phyloP scores from a whole-genome alignment of 805 yeast species.

The Ogataea sp. region DNA sequence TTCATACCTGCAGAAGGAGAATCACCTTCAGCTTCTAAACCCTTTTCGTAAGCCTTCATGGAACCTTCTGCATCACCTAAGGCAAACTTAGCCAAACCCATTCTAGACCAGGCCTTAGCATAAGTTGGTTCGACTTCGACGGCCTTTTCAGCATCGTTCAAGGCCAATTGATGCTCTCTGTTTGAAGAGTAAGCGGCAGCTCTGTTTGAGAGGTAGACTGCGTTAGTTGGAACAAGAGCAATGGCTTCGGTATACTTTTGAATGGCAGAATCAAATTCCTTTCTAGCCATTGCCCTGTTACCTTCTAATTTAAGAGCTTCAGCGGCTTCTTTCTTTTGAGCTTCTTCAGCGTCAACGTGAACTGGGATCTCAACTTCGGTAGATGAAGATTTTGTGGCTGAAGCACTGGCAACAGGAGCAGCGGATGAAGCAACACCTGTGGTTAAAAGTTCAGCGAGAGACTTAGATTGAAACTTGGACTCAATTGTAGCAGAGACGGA shows the following conservation, averaged over 20 bases:
- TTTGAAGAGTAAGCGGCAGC: constrained; percentile 92
- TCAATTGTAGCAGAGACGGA: constrained; percentile 26
- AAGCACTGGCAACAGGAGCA: constrained; percentile 11
- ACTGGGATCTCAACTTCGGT: constrained; percentile 25
- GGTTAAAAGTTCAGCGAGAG: constrained; percentile 37
- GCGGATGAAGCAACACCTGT: constrained; percentile 7
- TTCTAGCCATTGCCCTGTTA: constrained; percentile 78
- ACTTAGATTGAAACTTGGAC: constrained; percentile 37
- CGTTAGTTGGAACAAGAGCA: constrained; percentile 57
- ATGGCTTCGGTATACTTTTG: constrained; percentile 78
- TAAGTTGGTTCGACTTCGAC: constrained; percentile 69
- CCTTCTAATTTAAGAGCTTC: constrained; percentile 82
- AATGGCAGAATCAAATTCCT: constrained; percentile 64
- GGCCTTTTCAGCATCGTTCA: constrained; percentile 77
- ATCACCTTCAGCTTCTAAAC: constrained; percentile 82
- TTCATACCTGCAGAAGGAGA: constrained; percentile 82
- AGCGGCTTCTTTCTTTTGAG: constrained; percentile 63
- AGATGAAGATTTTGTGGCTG: constrained; percentile 11
- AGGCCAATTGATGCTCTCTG: constrained; percentile 67
- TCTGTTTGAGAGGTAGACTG: constrained; percentile 84
- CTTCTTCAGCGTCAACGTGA: constrained; percentile 35
- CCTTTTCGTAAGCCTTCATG: constrained; percentile 82
- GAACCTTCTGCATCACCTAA: constrained; percentile 87
- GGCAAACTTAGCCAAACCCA: constrained; percentile 93
- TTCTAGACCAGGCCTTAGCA: constrained; percentile 89